phyloP scores from a whole-genome alignment of 495 filamentous ascomycete species.

The Tuber brumale region DNA sequence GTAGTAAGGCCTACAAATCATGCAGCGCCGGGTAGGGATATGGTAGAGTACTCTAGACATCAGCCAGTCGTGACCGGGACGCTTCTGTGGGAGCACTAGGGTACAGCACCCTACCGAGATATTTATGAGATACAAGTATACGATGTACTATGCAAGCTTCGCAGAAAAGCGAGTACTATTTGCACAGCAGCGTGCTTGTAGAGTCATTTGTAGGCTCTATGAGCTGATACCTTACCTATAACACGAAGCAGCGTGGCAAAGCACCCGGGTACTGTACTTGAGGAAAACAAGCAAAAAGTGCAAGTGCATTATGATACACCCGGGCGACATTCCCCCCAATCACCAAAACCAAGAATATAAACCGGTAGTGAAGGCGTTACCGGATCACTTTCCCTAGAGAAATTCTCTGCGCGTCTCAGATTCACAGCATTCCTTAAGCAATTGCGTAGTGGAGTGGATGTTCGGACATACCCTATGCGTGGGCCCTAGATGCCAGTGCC shows the following conservation, averaged over 20 bases:
- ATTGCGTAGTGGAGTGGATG: background rate
- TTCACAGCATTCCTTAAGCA: background rate
- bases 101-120: background rate
- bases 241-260: background rate
- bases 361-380: background rate
- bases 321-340: background rate
- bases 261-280: background rate
- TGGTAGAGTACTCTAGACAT: background rate
- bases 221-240: background rate
- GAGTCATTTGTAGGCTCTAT: background rate
- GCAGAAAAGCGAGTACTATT: background rate
- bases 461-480: background rate
- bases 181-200: background rate
- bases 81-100: background rate
- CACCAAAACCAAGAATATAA: background rate
- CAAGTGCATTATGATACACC: constrained; percentile 1
- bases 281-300: background rate
- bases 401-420: background rate
- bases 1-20: background rate
- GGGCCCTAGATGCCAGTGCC: background rate
- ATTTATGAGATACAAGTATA: background rate
- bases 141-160: background rate
- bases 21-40: background rate
- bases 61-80: background rate
- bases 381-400: background rate